Base-by-base conservation (phyloP, 2,329 filamentous ascomycete genomes). In the Aspergillus sp. region DNA sequence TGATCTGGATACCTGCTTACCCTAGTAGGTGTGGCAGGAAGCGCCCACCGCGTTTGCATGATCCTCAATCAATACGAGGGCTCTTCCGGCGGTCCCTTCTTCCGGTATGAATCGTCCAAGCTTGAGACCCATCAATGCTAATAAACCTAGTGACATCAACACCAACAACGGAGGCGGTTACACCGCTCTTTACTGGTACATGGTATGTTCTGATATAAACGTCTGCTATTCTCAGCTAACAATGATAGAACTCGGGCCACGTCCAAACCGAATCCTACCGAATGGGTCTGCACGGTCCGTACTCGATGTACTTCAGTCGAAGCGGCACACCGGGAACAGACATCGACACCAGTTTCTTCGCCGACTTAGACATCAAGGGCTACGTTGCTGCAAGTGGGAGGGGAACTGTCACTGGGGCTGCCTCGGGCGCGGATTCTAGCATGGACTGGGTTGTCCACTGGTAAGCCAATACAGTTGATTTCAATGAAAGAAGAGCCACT, bases 61-160 rank as follows among this genome's bases (percentile, higher is more conserved):
- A 75, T 87, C 54, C 78, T 75, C 11, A 74, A 75, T 51, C 75
- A 83, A 37, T 86, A 85, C 50, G 87, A 90, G 69, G 80, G 78
- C 8, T 85, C 83, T 1, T 86, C 85, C 0, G 87, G 87, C 12
- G 87, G 86, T 1, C 87, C 87, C 15, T 89, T 89, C 78, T 81
- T 83, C 75, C 79, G 84, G 60, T 74, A 68, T 54, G 71, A 2
- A 4, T 15, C 9, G 11, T 17, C 8, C 9, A 12, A 4, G 19
- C 3, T 4, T 11, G 31, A 15, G 2, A 5, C 9, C 6, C n/a
- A 6, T 12, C 15, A 8, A 11, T 39, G 24, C 53, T 62, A 4
- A 57, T 39, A 3, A 17, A 8, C 24, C 1, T 61, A 75, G 78
- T 15, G 85, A 88, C 62, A 88, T 88, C 71, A 83, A 88, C 73